A percentile compares a stretch with the other conserved stretches of the same genome.
Evolutionary conservation across 768 basidiomycete species (phyloP).

Genomic region (Collybia mongolica): DNA sequence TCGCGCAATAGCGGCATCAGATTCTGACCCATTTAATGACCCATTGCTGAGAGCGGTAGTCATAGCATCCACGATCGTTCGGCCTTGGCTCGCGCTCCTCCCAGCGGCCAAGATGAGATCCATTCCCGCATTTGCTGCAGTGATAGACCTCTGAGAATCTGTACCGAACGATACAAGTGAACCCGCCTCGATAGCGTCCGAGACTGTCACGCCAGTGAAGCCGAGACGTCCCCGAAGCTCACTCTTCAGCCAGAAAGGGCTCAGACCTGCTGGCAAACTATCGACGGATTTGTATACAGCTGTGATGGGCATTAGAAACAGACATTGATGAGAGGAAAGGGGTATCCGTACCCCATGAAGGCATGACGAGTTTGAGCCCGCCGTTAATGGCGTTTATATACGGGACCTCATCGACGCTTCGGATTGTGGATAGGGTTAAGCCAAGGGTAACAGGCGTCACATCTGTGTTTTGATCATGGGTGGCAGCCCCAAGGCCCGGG

Average conservation of each 20-base stretch:
- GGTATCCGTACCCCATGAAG: constrained; percentile 13
- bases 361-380: constrained; percentile 14
- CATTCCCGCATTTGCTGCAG: constrained; percentile 13
- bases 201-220: constrained; percentile 13
- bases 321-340: constrained; percentile 4
- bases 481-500: constrained; percentile 15
- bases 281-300: too few relatives aligned
- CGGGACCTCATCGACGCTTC: constrained; percentile 11
- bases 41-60: constrained; percentile 11
- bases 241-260: constrained; percentile 4
- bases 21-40: constrained; percentile 6
- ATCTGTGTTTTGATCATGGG: constrained; percentile 7
- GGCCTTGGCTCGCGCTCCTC: constrained; percentile 5
- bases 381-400: constrained; percentile 10
- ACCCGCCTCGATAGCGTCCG: constrained; percentile 12
- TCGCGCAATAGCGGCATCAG: constrained; percentile 7
- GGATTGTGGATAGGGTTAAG: constrained; percentile 7
- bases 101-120: constrained; percentile 11
- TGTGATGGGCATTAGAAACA: too few relatives aligned
- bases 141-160: constrained; percentile 8
- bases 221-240: constrained; percentile 13
- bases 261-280: constrained; percentile 9
- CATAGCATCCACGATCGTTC: constrained; percentile 10
- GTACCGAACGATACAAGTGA: constrained; percentile 8
- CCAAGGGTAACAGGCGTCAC: constrained; percentile 9